These are phyloP conservation scores for Phialocephala subalpina DNA, from an alignment of 2,329 filamentous ascomycete genomes.

Conservation along the genomic window DNA sequence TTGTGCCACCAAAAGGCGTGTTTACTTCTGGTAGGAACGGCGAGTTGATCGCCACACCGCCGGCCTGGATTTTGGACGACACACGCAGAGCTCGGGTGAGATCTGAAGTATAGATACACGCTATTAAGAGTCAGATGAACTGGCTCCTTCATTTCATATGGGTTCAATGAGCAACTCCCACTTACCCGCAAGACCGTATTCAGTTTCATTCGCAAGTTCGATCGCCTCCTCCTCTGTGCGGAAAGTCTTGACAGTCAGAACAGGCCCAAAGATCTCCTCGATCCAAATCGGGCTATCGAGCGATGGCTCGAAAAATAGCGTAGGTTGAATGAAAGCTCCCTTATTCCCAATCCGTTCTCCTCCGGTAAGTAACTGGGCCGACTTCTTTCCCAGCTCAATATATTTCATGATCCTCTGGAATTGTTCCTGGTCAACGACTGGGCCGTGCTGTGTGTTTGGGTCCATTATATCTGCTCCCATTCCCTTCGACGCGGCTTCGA, in stretches of 20 bases:
- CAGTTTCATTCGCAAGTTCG: constrained; percentile 60
- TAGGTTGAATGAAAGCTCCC: constrained; percentile 74
- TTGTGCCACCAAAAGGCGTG: constrained; percentile 74
- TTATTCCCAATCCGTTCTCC: constrained; percentile 68
- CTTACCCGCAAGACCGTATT: constrained; percentile 55
- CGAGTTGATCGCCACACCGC: constrained; percentile 44
- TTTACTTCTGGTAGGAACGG: constrained; percentile 74
- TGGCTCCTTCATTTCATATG: too few relatives aligned
- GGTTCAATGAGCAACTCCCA: neutral
- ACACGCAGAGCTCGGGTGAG: constrained; percentile 71
- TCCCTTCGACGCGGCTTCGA: too few relatives aligned
- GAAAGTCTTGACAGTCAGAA: constrained; percentile 73
- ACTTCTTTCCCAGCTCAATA: constrained; percentile 69
- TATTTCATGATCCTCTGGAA: constrained; percentile 71
- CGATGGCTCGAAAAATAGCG: constrained; percentile 72
- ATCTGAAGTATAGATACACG: constrained; percentile 70
- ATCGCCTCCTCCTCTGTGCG: constrained; percentile 71
- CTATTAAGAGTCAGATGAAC: too few relatives aligned
- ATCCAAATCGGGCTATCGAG: constrained; percentile 74
- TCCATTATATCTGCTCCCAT: too few relatives aligned
- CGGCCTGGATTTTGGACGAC: constrained; percentile 66
- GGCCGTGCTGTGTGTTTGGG: constrained; percentile 69
- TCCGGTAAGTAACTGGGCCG: constrained; percentile 66
- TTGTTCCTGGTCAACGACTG: constrained; percentile 61
- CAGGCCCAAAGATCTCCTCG: constrained; percentile 76